phyloP scores from a whole-genome alignment of 441 rosid genomes.

The Viola pubescens region DNA sequence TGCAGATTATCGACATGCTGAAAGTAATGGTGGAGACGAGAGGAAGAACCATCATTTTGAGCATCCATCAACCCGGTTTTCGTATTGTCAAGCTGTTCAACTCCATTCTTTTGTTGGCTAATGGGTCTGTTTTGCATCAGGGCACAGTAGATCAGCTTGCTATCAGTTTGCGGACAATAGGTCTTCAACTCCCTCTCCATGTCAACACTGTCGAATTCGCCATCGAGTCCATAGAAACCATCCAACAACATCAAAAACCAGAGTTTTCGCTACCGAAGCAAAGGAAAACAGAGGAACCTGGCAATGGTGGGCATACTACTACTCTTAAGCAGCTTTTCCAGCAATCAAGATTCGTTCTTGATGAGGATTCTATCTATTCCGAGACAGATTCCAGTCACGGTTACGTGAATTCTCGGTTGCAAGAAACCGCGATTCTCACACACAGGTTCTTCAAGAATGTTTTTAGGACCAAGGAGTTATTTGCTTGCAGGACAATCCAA shows the following conservation, averaged over 20 bases:
- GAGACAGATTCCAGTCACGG: conserved; percentile 30
- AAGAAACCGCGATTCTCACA: conserved; percentile 62
- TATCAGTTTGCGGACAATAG: conserved; percentile 31
- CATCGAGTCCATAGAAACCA: conserved; percentile 63
- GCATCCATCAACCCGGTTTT: conserved; percentile 88
- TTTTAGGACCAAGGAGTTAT: conserved; percentile 73
- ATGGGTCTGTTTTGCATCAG: conserved; percentile 71
- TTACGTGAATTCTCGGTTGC: conserved; percentile 61
- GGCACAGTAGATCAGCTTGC: conserved; percentile 73
- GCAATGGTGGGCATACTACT: conserved; percentile 41
- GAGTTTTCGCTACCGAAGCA: conserved; percentile 21
- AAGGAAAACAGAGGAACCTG: conserved; percentile 29
- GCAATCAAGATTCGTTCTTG: conserved; percentile 53
- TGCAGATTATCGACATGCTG: conserved; percentile 75
- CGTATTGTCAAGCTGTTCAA: conserved; percentile 77
- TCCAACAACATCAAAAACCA: conserved; percentile 29
- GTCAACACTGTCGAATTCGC: conserved; percentile 73
- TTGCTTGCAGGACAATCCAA: conserved; percentile 70
- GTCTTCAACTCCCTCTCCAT: conserved; percentile 57
- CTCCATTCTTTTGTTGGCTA: conserved; percentile 63
- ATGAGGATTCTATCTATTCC: conserved; percentile 38
- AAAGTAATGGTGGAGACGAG: conserved; percentile 78
- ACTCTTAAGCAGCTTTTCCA: conserved; percentile 84
- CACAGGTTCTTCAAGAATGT: conserved; percentile 89
- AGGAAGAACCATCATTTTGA: conserved; percentile 65